These are phyloP conservation scores for Rhizoclosmatium sp. DNA, from an alignment of 192 early-diverging fungal species.

Conservation along the genomic window DNA sequence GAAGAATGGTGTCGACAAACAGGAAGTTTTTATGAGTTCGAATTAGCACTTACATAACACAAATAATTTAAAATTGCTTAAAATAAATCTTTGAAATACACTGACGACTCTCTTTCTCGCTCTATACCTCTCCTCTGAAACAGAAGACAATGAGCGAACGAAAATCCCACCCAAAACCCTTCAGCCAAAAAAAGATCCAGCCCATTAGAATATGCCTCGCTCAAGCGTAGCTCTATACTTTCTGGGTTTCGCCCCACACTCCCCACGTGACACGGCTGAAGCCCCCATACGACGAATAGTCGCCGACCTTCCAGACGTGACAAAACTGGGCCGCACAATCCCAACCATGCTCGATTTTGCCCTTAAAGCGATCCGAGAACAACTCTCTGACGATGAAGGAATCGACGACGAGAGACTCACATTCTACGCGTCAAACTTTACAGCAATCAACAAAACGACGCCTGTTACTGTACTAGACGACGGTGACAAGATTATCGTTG, in stretches of 20 bases:
- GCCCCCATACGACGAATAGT: constrained; percentile 29
- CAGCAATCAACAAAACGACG: constrained; percentile 26
- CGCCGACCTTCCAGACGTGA: constrained; percentile 26
- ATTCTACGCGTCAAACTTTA: constrained; percentile 31
- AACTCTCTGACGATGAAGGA: constrained; percentile 27
- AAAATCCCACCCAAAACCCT: no score
- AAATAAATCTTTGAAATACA: no score
- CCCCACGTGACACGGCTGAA: constrained; percentile 16
- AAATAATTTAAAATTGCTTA: no score
- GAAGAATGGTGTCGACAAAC: no score
- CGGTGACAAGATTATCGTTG: constrained; percentile 35
- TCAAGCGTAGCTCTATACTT: constrained; percentile 33
- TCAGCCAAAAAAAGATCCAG: background rate
- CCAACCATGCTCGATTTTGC: constrained; percentile 28
- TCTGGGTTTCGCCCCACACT: constrained; percentile 25
- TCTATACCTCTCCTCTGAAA: no score
- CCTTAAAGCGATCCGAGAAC: constrained; percentile 9
- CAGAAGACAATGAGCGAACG: no score
- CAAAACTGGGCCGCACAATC: constrained; percentile 31
- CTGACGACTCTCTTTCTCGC: no score
- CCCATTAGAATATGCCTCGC: constrained; percentile 11
- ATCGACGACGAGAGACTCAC: constrained; percentile 21
- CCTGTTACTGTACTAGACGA: constrained; percentile 29
- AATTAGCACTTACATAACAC: no score
- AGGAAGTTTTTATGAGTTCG: no score